Conservation (phyloP, 768 basidiomycete species). For the Tylopilus balloui region DNA sequence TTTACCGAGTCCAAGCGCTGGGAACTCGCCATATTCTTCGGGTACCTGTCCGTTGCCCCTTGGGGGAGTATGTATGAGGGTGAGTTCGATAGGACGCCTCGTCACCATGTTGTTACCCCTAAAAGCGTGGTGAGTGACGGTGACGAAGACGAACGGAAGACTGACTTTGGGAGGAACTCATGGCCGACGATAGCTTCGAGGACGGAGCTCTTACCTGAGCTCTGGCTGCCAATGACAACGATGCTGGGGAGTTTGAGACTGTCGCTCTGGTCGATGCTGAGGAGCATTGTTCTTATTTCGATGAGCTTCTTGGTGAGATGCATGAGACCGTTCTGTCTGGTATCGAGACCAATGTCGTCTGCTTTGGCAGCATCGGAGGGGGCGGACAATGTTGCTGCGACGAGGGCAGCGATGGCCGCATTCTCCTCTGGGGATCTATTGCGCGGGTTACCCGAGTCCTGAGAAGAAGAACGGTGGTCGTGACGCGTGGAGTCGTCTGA, state of each 20-base stretch:
- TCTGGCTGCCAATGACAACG: constrained; percentile 97
- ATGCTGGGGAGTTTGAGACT: constrained; percentile 93
- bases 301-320: constrained; percentile 93
- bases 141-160: constrained; percentile 10
- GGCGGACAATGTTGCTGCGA: constrained; percentile 75
- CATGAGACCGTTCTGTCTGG: constrained; percentile 80
- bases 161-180: constrained; percentile 96
- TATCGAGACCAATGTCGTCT: constrained; percentile 36
- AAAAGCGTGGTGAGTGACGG: constrained; percentile 2
- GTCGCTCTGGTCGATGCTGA: constrained; percentile 95
- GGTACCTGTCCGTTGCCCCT: constrained; percentile 45
- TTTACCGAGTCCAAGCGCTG: constrained; percentile 81
- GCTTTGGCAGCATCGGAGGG: constrained; percentile 50
- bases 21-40: constrained; percentile 92
- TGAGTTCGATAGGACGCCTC: constrained; percentile 95
- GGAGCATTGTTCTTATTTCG: constrained; percentile 90
- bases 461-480: constrained; percentile 31
- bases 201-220: constrained; percentile 97
- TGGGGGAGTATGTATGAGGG: constrained; percentile 86
- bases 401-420: constrained; percentile 65
- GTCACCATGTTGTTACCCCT: constrained; percentile 99
- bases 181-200: constrained; percentile 96
- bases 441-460: constrained; percentile 34
- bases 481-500: constrained; percentile 29
- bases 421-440: constrained; percentile 50